Base-by-base conservation (phyloP, 352 stramenopile genomes). In the Blastocystis sp. region DNA sequence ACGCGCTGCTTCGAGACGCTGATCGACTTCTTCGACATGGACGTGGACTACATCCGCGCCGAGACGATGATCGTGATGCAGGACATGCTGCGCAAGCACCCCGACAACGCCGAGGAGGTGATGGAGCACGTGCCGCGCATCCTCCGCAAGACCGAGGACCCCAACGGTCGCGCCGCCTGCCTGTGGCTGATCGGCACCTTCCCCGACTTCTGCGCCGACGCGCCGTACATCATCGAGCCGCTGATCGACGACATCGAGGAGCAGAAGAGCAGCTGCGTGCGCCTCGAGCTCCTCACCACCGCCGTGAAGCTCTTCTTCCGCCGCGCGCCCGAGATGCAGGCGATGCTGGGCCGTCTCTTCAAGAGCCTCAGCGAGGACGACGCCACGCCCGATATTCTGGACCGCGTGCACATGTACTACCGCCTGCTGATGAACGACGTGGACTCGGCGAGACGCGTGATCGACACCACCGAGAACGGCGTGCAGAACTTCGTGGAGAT, bases 251-350 rank as follows among this genome's bases (percentile, higher is more conserved):
- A 65, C 39, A 62, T 82, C 85, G 95, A 94, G 61, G 93, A 96
- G 37, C 95, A 98, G 90, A 93, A 93, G 24, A 93, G 95, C 63
- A 91, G 94, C 1, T 91, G 92, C 0, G 95, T 99, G 21, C 96
- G 98, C 88, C 92, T 98, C 66, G 94, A 98, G 88, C 91, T 99
- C 63, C 93, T 99, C 29, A 97, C 93, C 31, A 95, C 95, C n/a
- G 95, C 95, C 3, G 94, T 98, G 91, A 98, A 98, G 92, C 93
- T 99, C 4, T 99, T 99, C 91, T 99, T 99, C 92, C 95, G 97
- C 91, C 94, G 96, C n/a, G 95, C 97, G 59, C 96, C 96, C 0
- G 97, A 99, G 93, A 95, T 98, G 93, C 96, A 99, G 91, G 94
- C 93, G 59, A 98, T 99, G 96, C 92, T 99, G 35, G 97, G 96